phyloP scores from a whole-genome alignment of 768 basidiomycete species.

The Pholiota microspora region DNA sequence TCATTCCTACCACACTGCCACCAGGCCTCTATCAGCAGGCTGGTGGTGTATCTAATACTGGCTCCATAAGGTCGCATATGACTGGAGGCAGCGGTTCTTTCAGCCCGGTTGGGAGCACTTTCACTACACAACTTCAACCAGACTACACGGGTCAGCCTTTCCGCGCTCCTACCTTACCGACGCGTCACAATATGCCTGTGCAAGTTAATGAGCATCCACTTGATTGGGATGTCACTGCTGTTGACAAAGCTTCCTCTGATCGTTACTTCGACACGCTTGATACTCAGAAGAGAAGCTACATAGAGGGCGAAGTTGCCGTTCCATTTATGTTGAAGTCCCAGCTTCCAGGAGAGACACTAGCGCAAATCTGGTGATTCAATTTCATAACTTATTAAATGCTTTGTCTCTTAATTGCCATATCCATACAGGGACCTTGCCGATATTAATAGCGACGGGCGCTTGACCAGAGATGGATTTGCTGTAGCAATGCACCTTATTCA shows the following conservation, averaged over 20 bases:
- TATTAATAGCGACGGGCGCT: conserved; percentile 79
- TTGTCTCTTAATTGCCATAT: too few species aligned
- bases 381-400: too few species aligned
- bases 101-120: conserved; percentile 48
- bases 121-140: conserved; percentile 61
- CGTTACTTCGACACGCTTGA: conserved; percentile 83
- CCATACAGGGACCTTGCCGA: conserved; percentile 95
- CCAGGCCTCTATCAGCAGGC: conserved; percentile 87
- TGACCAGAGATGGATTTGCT: conserved; percentile 92
- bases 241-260: conserved; percentile 79
- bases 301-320: conserved; percentile 93
- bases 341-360: conserved; percentile 78
- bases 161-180: conserved; percentile 35
- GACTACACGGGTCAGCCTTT: conserved; percentile 41
- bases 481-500: conserved; percentile 95
- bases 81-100: conserved; percentile 64
- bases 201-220: conserved; percentile 24
- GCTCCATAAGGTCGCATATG: conserved; percentile 45
- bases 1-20: conserved; percentile 73
- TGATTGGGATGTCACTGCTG: conserved; percentile 80
- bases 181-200: conserved; percentile 30
- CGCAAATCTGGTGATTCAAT: conserved; percentile 78
- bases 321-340: conserved; percentile 94
- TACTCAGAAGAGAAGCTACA: conserved; percentile 65
- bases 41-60: conserved; percentile 36